Evolutionary conservation across 2,329 filamentous ascomycete species (phyloP).

Genomic region (Hortaea sp.): DNA sequence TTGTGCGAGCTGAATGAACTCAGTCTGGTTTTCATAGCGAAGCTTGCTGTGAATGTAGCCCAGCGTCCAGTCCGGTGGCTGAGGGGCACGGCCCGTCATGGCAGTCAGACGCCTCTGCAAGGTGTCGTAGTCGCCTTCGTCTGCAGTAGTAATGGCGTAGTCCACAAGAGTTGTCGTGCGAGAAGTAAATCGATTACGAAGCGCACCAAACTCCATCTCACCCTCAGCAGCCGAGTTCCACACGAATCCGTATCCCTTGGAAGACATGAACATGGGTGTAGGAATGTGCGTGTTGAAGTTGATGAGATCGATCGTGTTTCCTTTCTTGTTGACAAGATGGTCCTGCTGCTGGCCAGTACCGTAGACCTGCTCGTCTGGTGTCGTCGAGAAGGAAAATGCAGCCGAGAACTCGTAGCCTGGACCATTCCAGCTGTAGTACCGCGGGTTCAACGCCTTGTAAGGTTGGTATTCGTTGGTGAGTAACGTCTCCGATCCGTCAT

Average conservation of each 20-base stretch:
- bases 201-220: conserved; percentile 21
- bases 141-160: conserved; percentile 21
- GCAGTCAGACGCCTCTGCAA: conserved; percentile 19
- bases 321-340: conserved; percentile 24
- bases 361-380: conserved; percentile 24
- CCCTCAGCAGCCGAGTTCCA: conserved; percentile 23
- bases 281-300: conserved; percentile 26
- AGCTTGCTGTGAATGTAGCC: conserved; percentile 25
- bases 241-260: conserved; percentile 22
- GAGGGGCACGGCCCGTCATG: conserved; percentile 20
- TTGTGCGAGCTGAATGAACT: conserved; percentile 20
- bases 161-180: conserved; percentile 22
- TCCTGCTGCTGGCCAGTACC: conserved; percentile 24
- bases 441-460: conserved; percentile 26
- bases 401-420: conserved; percentile 27
- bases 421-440: conserved; percentile 28
- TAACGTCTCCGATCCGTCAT: conserved; percentile 25
- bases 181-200: conserved; percentile 19
- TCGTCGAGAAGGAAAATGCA: conserved; percentile 28
- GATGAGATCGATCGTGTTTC: conserved; percentile 21
- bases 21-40: conserved; percentile 24
- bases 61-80: conserved; percentile 21
- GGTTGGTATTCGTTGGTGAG: conserved; percentile 28
- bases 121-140: conserved; percentile 21
- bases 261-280: conserved; percentile 22